These are phyloP conservation scores for Pulveroboletus sp. DNA, from an alignment of 768 basidiomycete genomes.

Conservation along the genomic window DNA sequence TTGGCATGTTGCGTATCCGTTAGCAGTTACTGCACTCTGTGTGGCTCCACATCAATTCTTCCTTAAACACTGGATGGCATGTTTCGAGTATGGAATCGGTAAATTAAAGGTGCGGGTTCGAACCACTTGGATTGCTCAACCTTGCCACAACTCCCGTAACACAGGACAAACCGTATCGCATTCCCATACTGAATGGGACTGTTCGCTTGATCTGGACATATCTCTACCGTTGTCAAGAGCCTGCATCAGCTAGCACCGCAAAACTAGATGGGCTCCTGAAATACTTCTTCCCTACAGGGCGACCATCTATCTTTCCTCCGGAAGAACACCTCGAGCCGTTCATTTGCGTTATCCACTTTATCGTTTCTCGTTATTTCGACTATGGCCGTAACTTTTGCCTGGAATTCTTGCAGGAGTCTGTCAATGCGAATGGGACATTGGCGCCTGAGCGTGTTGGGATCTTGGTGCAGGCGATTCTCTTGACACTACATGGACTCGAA, in stretches of 20 bases:
- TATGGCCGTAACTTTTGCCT: slow-evolving; percentile 80
- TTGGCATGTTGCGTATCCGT: slow-evolving; percentile 83
- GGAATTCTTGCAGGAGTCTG: slow-evolving; percentile 74
- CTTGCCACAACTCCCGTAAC: not conserved
- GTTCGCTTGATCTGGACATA: slow-evolving; percentile 91
- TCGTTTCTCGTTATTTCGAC: slow-evolving; percentile 81
- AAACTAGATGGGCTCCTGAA: slow-evolving; percentile 75
- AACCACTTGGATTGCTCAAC: not conserved
- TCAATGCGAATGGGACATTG: slow-evolving; percentile 42
- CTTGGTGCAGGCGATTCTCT: slow-evolving; percentile 72
- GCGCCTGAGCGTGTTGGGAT: slow-evolving; percentile 75
- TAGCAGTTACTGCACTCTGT: slow-evolving; percentile 80
- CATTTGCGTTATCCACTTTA: slow-evolving; percentile 76
- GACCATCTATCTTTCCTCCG: slow-evolving; percentile 54
- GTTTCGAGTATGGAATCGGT: slow-evolving; percentile 67
- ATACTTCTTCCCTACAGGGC: slow-evolving; percentile 75
- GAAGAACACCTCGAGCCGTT: slow-evolving; percentile 81
- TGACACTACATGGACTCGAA: slow-evolving; percentile 71
- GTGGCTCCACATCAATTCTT: slow-evolving; percentile 87
- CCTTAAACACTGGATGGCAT: slow-evolving; percentile 73
- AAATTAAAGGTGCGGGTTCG: slow-evolving; percentile 70
- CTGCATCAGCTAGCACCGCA: slow-evolving; percentile 72
- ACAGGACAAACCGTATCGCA: slow-evolving; percentile 77
- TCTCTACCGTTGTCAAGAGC: slow-evolving; percentile 89
- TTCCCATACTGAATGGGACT: slow-evolving; percentile 75